Percentiles rank a stretch among this genome's conserved stretches.
These are phyloP conservation scores for Sporothrix mexicana DNA, from an alignment of 2,329 filamentous ascomycete genomes.

Conservation along the genomic window DNA sequence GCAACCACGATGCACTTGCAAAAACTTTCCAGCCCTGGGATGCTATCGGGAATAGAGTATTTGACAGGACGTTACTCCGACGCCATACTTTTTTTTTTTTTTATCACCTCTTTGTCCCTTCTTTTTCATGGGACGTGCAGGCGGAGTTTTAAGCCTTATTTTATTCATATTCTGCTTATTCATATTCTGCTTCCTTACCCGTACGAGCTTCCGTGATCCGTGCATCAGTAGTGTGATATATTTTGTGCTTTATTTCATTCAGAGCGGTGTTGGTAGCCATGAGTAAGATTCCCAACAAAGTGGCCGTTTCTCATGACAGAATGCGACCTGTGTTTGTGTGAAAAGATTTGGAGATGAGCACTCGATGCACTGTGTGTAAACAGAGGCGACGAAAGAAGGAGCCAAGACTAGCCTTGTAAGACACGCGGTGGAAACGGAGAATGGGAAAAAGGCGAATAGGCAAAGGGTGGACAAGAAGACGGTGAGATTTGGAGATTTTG, in stretches of 20 bases:
- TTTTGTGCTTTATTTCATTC: not conserved
- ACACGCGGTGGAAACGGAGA: not conserved
- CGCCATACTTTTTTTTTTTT: not conserved
- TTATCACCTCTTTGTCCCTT: too few species aligned
- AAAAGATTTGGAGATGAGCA: too few species aligned
- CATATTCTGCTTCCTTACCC: not conserved
- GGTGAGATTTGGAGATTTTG: not conserved
- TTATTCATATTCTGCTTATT: not conserved
- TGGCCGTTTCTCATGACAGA: not conserved
- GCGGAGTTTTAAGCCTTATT: conserved; percentile 5
- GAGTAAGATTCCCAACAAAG: conserved; percentile 12
- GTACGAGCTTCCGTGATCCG: conserved; percentile 15
- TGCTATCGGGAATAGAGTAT: not conserved
- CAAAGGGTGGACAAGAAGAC: not conserved
- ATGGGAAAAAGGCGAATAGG: too few species aligned
- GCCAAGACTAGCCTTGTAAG: not conserved
- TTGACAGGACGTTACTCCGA: not conserved
- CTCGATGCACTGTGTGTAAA: not conserved
- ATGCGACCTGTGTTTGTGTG: not conserved
- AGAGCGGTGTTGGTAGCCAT: not conserved
- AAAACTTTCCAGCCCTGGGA: not conserved
- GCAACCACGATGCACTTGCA: not conserved
- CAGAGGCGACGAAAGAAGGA: not conserved
- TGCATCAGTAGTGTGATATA: not conserved
- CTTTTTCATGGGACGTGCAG: too few species aligned